phyloP scores from a whole-genome alignment of 2,329 filamentous ascomycete species.

The Emergomyces pasteurianus region DNA sequence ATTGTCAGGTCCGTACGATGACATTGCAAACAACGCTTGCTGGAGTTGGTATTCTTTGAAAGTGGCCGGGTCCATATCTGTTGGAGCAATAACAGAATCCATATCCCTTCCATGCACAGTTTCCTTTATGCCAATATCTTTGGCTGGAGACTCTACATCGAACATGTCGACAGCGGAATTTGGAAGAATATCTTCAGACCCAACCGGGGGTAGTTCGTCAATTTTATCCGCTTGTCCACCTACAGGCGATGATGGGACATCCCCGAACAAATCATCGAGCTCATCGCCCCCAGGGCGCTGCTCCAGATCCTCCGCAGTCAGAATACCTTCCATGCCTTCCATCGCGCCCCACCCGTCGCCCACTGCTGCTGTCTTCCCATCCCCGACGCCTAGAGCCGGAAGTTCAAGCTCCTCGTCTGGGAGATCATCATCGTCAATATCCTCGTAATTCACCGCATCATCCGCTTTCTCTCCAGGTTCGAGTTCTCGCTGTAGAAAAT shows the following conservation, averaged over 20 bases:
- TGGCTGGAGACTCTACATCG: neutral
- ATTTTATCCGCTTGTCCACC: conserved; percentile 18
- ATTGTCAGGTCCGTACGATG: conserved; percentile 42
- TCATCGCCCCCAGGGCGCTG: conserved; percentile 21
- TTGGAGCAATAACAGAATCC: conserved; percentile 20
- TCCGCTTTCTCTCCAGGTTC: conserved; percentile 65
- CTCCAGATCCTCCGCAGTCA: conserved; percentile 1
- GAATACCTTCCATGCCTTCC: conserved; percentile 8
- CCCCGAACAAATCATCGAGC: conserved; percentile 39
- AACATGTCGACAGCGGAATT: neutral
- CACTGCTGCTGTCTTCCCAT: conserved; percentile 22
- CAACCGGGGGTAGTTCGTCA: neutral
- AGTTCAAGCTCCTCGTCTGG: conserved; percentile 52
- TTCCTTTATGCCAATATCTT: conserved; percentile 1
- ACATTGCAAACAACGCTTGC: conserved; percentile 36
- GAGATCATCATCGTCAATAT: conserved; percentile 85
- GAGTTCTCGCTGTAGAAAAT: conserved; percentile 30
- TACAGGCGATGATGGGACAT: conserved; percentile 27
- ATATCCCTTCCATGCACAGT: conserved; percentile 1
- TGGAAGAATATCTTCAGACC: neutral
- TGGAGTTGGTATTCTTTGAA: conserved; percentile 35
- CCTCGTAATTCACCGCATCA: conserved; percentile 80
- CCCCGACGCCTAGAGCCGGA: conserved; percentile 12
- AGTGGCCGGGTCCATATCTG: conserved; percentile 31
- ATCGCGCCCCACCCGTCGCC: conserved; percentile 3